Base-by-base conservation (phyloP, 2,329 filamentous ascomycete species). In the Pseudocercospora fijiensis region DNA sequence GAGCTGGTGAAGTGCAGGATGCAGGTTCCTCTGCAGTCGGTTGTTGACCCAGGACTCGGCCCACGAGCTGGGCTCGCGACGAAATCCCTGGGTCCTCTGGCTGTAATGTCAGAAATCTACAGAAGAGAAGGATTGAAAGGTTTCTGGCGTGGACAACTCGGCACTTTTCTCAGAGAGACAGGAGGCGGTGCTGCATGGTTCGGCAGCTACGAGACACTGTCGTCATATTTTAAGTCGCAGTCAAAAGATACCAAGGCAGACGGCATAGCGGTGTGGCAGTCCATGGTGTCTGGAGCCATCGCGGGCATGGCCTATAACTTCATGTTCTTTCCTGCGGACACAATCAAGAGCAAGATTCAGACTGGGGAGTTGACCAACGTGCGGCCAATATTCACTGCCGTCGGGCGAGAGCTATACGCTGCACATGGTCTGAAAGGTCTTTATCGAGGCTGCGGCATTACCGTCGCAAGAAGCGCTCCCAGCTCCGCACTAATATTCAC, bases 401-500 rank as follows among this genome's bases (percentile, higher is more conserved):
- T 96, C 64, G 87, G 88, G 0, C 83, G 79, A 62, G 83, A 86
- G 16, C 78, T 98, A n/a, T 99, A 92, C 90, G 84, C 83, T 65
- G 86, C 92, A 72, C 88, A 93, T 64, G 95, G 95, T 0, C 64
- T 98, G 20, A 88, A 86, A 67, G 94, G 92, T 1, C 82, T 98
- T 76, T 99, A 99, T 76, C 87, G 94, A 59, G 95, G 95, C 3
- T 99, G 95, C 72, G 95, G 95, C 30, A 95, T 99, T 69, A 99
- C 95, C 0, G 92, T 95, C 52, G 82, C 88, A 30, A 86, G 95
- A 65, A 90, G 92, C 37, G 93, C 92, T 30, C 95, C 95, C 2
- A 97, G 93, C 77, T 97, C 93, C n/a, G 95, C 95, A 7, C 92
- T 98, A 74, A 99, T 99, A 65, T 99, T 99, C 74, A 93, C 95